Conservation (phyloP, 1,139 yeast species). For the Candida tropicalis region DNA sequence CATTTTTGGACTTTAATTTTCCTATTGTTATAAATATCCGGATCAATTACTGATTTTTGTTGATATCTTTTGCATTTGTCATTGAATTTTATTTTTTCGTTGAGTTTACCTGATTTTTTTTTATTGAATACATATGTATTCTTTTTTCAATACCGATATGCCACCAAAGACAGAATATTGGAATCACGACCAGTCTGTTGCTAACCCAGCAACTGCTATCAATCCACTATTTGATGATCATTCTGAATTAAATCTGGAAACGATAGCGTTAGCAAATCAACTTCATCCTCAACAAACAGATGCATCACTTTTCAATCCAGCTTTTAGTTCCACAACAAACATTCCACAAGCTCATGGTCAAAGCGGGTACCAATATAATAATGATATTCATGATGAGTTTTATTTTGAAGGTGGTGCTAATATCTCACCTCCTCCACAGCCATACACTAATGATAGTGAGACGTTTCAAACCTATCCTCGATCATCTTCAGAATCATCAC, state of each 20-base stretch:
- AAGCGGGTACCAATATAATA: slow-evolving; percentile 5
- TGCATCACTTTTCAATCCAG: slow-evolving; percentile 1
- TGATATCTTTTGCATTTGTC: too few species aligned
- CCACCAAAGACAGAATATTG: slow-evolving; percentile 9
- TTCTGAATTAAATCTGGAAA: slow-evolving; percentile 18
- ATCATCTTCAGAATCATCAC: slow-evolving; percentile 16
- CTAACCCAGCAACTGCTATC: neutral
- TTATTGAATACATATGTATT: neutral
- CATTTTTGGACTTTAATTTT: too few species aligned
- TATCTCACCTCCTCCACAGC: slow-evolving; percentile 3
- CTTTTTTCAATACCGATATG: slow-evolving; percentile 9
- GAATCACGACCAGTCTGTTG: slow-evolving; percentile 4
- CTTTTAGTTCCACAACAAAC: neutral
- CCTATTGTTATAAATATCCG: too few species aligned
- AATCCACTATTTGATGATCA: slow-evolving; percentile 10
- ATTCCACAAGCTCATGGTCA: neutral
- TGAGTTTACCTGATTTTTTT: neutral
- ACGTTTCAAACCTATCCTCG: neutral
- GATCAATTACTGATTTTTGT: too few species aligned
- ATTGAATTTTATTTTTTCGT: neutral
- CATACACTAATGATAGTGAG: slow-evolving; percentile 3
- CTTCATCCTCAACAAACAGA: neutral
- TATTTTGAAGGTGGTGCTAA: slow-evolving; percentile 7
- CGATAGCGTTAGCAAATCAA: slow-evolving; percentile 14
- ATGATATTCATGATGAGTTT: slow-evolving; percentile 4